Base-by-base conservation (phyloP, 192 early-diverging fungal species). In the Thamnidium elegans region DNA sequence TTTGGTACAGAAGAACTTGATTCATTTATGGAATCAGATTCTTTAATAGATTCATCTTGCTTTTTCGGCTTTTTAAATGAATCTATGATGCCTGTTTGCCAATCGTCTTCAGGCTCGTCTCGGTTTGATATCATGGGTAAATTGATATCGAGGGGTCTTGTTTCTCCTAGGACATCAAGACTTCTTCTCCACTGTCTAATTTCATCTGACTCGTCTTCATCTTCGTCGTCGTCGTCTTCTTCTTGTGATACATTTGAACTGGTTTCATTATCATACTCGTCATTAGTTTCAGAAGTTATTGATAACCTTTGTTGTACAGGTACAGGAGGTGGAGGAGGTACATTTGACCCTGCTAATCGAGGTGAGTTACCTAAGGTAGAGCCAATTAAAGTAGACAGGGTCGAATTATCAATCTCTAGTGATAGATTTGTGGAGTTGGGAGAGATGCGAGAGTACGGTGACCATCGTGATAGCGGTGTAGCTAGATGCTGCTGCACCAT, bases 391-490 rank as follows among this genome's bases (percentile, higher is more conserved):
- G 58, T 59, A 15, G 58, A 59, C 21, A 59, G 43, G 13, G 36
- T 45, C 2, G 58, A 45, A 1, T 42, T 43, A 59, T 59, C 58
- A 17, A 59, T 59, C 9, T 59, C 58, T 9, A 59, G 21, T 20
- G 58, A 59, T 9, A 59, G 39, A 23, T 59, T 20, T 7, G 58
- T 59, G 3, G 58, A 59, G 19, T 20, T 43, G 21, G 58, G 9
- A 14, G 58, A 23, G 2, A 56, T 36, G 9, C 34, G 31, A 11
- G 55, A 56, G 17, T 56, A 56, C 15, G 55, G 55, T 19, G 55
- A 56, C 58, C 58, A 59, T 59, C 21, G 20, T 6, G 58, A 59
- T 44, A 59, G 39, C 42, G 58, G 58, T 48, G 46, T 17, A 59
- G 58, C 42, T 20, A 59, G 10, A 17, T 59, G 36, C 14, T 26